Base-by-base conservation (phyloP, 495 filamentous ascomycete genomes). In the Penicillium bovifimosum region DNA sequence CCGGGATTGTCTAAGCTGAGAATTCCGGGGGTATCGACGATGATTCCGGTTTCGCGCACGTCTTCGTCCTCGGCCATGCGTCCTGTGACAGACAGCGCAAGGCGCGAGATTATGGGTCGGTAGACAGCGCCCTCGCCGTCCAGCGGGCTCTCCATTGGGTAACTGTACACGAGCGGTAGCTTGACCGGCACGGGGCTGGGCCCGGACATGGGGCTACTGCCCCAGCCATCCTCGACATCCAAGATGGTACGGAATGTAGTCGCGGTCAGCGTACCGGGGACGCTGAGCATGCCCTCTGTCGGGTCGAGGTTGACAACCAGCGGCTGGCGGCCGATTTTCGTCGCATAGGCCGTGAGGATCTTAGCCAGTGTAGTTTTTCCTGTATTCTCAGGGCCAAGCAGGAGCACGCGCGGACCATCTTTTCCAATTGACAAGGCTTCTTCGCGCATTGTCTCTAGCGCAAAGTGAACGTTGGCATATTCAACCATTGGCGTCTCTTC, bases 151-250 rank as follows among this genome's bases (percentile, higher is more conserved):
- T 81, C 75, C 47, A 88, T 74, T 9, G 91, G 91, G 68, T 90
- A 91, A 59, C 88, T 88, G 60, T 96, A 96, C n/a, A 91, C 88
- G 48, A 97, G 69, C 16, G 95, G 95, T 57, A 93, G 71, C 72
- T 96, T 97, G 20, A 96, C 88, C 1, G 93, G 90, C 13, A 93
- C 80, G 10, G 83, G 79, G 54, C 85, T 93, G 6, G 95, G 91
- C 2, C 91, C 92, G 51, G 85, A 92, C 57, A 90, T 95, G 1
- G 93, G 91, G 62, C 87, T 91, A 62, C 77, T 89, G 33, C 95
- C 95, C 80, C 90, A 96, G 3, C 91, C 91, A 46, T 93, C 87
- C 60, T 90, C 88, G 1, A 96, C 80, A 64, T 96, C 91, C 62
- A 99, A 80, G 63, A 96, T 83, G 0, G 85, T 86, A 1, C 83